phyloP scores from a whole-genome alignment of 805 yeast species.

The Ogataea nitratoaversa region DNA sequence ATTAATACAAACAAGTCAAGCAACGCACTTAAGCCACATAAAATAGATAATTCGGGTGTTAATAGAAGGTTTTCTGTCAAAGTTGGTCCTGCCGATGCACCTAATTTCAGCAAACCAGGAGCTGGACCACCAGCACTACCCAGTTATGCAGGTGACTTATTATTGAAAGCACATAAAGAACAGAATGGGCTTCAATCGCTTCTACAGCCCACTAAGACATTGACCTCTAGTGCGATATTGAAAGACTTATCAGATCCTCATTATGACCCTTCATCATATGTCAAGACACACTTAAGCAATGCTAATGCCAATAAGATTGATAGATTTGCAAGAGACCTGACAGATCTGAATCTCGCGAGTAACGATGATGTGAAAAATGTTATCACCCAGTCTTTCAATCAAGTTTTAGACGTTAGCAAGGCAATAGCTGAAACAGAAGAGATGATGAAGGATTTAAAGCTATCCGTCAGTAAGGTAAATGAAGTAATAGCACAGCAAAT shows the following conservation, averaged over 20 bases:
- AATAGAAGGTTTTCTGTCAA: constrained; percentile 24
- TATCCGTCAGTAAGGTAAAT: constrained; percentile 54
- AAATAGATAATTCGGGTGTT: constrained; percentile 17
- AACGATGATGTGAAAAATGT: constrained; percentile 54
- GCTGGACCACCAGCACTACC: constrained; percentile 12
- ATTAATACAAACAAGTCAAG: not conserved
- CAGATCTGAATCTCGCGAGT: constrained; percentile 44
- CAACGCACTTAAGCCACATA: constrained; percentile 9
- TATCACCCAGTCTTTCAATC: constrained; percentile 59
- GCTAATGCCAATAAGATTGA: constrained; percentile 74
- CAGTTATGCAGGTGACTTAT: constrained; percentile 1
- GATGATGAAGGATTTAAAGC: constrained; percentile 59
- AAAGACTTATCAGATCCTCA: constrained; percentile 35
- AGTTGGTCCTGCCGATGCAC: constrained; percentile 15
- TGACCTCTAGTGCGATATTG: constrained; percentile 26
- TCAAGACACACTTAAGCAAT: constrained; percentile 48
- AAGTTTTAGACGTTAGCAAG: constrained; percentile 53
- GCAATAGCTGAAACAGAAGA: constrained; percentile 61
- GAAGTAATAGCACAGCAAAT: constrained; percentile 47
- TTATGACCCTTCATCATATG: constrained; percentile 46
- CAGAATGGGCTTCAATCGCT: not conserved
- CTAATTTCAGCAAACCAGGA: not conserved
- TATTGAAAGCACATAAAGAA: not conserved
- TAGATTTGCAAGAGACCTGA: constrained; percentile 54
- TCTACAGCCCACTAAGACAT: not conserved